Evolutionary conservation across 768 basidiomycete species (phyloP), one percentile per base, ranked within the genome.

Genomic region (Psilocybe tampanensis): DNA sequence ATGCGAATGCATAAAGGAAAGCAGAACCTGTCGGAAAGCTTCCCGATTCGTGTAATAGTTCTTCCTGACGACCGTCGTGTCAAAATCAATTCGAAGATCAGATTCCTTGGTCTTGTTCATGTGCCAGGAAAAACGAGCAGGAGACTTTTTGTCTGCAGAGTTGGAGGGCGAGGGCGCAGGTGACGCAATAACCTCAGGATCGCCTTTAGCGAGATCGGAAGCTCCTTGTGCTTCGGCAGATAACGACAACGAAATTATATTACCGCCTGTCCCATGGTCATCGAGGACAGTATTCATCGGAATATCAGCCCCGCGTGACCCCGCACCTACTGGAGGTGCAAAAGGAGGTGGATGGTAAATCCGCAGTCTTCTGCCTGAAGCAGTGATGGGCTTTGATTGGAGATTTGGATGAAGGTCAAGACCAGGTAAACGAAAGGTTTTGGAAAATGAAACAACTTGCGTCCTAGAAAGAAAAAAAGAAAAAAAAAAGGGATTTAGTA

Each of bases 331-430:
- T 26, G 19, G 18, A 44, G 49, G n/a, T 8, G 43, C 29, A 11
- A 53, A 53, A 8, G 63, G 64, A n/a, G 65, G 65, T 19, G 65
- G 68, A 23, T 64, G 52, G 51, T 67, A 67, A 18, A 54, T 60
- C 11, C 56, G 42, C 6, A 64, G 52, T 32, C 62, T 34, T 34
- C 61, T 58, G 2, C 59, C 54, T 9, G 56, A 47, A 4, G 44
- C 45, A 7, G 43, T 53, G 8, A 33, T 52, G 3, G 51, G 51
- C 22, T 47, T 42, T 6, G 32, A 52, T 21, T 48, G 2, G 60
- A 32, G 8, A 39, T 24, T 19, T 45, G 32, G 18, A 3, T 32
- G 19, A n/a, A 54, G 54, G 2, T 54, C 17, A 29, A 66, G n/a
- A 21, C 63, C 64, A 36, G 65, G 65, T 23, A 68, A 45, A 19